Evolutionary conservation across 2,329 filamentous ascomycete genomes (phyloP), one percentile per base, ranked within the genome.

Genomic region (Pseudocercospora musae): DNA sequence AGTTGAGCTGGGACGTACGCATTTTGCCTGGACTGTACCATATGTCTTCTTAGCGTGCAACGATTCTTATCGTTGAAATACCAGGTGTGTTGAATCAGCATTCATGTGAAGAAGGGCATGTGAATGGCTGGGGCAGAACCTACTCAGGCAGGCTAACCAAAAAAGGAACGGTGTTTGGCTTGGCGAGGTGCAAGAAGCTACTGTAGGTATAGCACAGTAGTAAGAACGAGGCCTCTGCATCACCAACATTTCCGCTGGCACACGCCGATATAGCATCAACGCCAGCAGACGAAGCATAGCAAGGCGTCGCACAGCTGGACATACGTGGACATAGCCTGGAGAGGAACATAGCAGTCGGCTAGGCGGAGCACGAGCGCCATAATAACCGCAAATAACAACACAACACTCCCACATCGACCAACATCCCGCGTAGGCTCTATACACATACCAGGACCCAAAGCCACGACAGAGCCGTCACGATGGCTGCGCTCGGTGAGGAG

Each of bases 401-500:
- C 33, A n/a, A 40, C 15, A 40, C 15, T 40, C 37, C 37, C 37
- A 18, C 5, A 40, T 40, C 15, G n/a, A 48, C 29, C 62, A 54
- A 50, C 62, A 57, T 33, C 11, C 10, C 2, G 11, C 31, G 15
- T 15, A 15, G 31, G 11, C 3, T 40, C 1, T 40, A 18, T 2
- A 40, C 37, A n/a, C 1, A n/a, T 8, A n/a, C 37, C 7, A n/a
- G 13, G 1, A 4, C 4, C n/a, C 1, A 2, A 40, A 40, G 13
- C 4, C 13, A 46, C 49, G 25, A 52, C 49, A 31, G 8, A 10
- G 31, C 29, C 54, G 50, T 54, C 52, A 54, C 6, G 15, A 99
- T 98, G 95, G 90, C 95, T 76, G 88, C 94, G 74, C 88, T 99
- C 73, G 94, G 95, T 75, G 95, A 99, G 79, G 93, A 99, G 80